These are phyloP conservation scores for Artemisia argyi DNA, from an alignment of 129 eudicot species.

Conservation along the genomic window DNA sequence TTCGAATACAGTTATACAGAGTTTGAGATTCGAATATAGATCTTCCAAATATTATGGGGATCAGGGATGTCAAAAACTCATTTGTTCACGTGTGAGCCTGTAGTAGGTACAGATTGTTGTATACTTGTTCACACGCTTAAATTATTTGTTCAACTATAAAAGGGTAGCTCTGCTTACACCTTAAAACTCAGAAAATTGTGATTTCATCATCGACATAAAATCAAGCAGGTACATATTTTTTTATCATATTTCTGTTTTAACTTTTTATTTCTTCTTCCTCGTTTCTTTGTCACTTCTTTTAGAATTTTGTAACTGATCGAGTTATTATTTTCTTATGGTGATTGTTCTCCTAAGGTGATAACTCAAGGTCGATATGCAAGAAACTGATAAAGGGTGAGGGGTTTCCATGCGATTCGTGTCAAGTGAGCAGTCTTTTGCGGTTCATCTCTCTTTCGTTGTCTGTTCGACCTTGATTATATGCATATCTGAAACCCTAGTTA, in stretches of 20 bases:
- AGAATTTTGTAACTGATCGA: neutral
- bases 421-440: constrained; percentile 44
- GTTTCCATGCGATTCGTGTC: constrained; percentile 41
- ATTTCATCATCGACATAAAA: neutral
- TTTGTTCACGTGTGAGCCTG: no score
- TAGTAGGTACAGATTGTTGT: no score
- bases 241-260: neutral
- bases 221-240: constrained; percentile 4
- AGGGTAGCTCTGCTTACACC: no score
- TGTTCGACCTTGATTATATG: constrained; percentile 48
- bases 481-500: constrained; percentile 11
- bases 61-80: no score
- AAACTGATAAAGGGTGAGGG: constrained; percentile 22
- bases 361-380: neutral
- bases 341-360: neutral
- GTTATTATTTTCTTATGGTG: neutral
- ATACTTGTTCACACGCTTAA: no score
- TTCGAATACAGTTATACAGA: no score
- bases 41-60: no score
- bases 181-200: constrained; percentile 14
- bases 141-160: no score
- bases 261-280: no score
- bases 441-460: constrained; percentile 42
- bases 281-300: neutral
- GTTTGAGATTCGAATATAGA: no score